phyloP scores from a whole-genome alignment of 768 basidiomycete genomes.

The Russula lepida region DNA sequence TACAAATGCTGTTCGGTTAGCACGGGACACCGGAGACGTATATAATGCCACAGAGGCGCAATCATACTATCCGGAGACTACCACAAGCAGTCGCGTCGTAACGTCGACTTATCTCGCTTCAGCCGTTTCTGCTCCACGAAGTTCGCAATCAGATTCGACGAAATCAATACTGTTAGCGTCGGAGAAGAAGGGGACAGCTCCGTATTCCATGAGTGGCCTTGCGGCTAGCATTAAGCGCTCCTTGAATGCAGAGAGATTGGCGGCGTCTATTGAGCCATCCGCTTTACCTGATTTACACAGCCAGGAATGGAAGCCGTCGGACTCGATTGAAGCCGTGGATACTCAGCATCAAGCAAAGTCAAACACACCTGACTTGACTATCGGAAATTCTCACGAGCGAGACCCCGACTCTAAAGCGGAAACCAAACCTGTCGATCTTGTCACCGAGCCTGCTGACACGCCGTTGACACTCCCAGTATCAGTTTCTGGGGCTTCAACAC shows the following conservation, averaged over 20 bases:
- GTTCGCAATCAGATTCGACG: neutral
- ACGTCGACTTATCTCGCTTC: neutral
- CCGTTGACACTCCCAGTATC: neutral
- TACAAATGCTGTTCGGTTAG: neutral
- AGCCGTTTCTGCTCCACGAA: neutral
- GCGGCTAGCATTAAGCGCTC: slow-evolving; percentile 16
- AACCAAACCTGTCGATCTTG: neutral
- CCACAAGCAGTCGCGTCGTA: neutral
- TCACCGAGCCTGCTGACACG: neutral
- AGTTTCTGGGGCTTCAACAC: neutral
- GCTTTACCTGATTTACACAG: neutral
- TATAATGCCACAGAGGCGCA: neutral
- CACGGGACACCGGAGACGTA: neutral
- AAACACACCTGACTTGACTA: neutral
- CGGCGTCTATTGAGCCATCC: neutral
- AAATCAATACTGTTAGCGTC: slow-evolving; percentile 11
- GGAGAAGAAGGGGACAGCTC: slow-evolving; percentile 1
- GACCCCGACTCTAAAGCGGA: neutral
- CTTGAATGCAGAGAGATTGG: slow-evolving; percentile 13
- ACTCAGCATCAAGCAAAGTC: neutral
- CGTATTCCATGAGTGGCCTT: slow-evolving; percentile 12
- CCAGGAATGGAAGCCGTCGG: neutral
- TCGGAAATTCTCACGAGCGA: neutral
- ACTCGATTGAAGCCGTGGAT: neutral
- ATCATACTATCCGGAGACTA: neutral